phyloP scores from a whole-genome alignment of 2,329 filamentous ascomycete species.

The Paecilomyces dactylethromorphus region DNA sequence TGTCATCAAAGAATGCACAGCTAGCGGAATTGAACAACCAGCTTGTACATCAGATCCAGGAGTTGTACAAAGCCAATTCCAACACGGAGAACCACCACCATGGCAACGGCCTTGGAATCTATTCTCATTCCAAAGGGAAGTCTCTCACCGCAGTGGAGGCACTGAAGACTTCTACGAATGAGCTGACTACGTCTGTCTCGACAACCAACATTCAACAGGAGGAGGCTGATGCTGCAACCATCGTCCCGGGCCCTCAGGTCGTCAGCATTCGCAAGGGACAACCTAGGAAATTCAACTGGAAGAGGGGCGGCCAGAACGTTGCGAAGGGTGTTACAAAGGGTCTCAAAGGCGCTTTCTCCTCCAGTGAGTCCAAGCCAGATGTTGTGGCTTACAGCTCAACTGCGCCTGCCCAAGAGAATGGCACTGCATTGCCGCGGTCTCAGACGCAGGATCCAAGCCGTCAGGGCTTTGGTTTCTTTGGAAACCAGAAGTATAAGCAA shows the following conservation, averaged over 20 bases:
- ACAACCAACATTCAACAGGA: constrained; percentile 53
- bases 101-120: constrained; percentile 57
- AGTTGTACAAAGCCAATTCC: constrained; percentile 72
- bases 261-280: constrained; percentile 93
- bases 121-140: constrained; percentile 47
- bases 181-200: constrained; percentile 54
- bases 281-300: constrained; percentile 97
- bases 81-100: constrained; percentile 23
- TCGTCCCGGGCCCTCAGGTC: constrained; percentile 74
- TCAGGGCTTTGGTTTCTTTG: constrained; percentile 67
- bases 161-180: constrained; percentile 38
- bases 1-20: constrained; percentile 91
- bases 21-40: constrained; percentile 93
- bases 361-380: constrained; percentile 53
- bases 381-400: constrained; percentile 61
- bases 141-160: constrained; percentile 39
- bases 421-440: constrained; percentile 26
- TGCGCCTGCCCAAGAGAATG: constrained; percentile 27
- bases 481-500: constrained; percentile 40
- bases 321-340: constrained; percentile 93
- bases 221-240: constrained; percentile 55
- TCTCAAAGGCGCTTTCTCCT: constrained; percentile 83
- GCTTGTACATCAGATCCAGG: constrained; percentile 88
- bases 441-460: constrained; percentile 41
- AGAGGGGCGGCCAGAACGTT: constrained; percentile 89